These are phyloP conservation scores for Parsonsia alboflavescens DNA, from an alignment of 257 asterid genomes.

Conservation along the genomic window DNA sequence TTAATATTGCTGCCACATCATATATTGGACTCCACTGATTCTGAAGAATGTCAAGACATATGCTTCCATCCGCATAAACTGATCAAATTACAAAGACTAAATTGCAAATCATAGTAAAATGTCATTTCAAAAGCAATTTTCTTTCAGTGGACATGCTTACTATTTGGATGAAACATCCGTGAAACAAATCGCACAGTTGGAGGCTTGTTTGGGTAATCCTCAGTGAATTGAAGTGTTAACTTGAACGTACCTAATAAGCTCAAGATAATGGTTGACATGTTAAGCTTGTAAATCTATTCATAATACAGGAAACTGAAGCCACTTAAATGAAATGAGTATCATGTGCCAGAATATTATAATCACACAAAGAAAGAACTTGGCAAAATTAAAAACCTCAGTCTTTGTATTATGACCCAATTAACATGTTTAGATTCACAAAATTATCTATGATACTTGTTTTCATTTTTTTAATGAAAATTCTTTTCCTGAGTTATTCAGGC, in stretches of 20 bases:
- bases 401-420: neutral
- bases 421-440: neutral
- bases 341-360: neutral
- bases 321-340: neutral
- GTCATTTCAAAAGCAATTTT: neutral
- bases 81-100: conserved; percentile 23
- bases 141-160: conserved; percentile 35
- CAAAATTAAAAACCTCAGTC: neutral
- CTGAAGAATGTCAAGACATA: conserved; percentile 91
- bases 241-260: conserved; percentile 59
- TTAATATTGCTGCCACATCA: conserved; percentile 89
- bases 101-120: conserved; percentile 16
- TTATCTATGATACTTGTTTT: neutral
- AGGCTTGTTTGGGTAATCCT: conserved; percentile 82
- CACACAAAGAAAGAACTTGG: neutral
- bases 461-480: neutral
- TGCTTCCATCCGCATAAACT: conserved; percentile 96
- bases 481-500: neutral
- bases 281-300: conserved; percentile 1
- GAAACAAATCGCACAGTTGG: conserved; percentile 82
- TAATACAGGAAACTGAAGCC: neutral
- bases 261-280: conserved; percentile 19
- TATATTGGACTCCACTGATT: conserved; percentile 97
- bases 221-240: conserved; percentile 63
- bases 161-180: conserved; percentile 83